Evolutionary conservation across 805 yeast genomes (phyloP), one percentile per base, ranked within the genome.

Genomic region (Starmerella vaccinii): DNA sequence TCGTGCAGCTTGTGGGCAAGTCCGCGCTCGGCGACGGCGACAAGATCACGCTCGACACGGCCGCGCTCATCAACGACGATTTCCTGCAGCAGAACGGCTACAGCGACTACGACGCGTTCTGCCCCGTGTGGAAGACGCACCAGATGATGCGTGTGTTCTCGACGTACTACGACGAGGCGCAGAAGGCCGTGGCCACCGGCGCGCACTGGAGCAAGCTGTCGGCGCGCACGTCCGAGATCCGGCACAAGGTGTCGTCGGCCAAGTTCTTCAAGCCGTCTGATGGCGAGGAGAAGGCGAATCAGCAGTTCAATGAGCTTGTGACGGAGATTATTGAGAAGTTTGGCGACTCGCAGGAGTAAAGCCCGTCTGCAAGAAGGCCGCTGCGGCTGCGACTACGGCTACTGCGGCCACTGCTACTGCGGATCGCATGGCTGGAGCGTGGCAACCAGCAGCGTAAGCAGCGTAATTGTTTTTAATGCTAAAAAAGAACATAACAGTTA

Each of bases 71-170:
- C 70, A 92, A 92, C 71, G 98, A 92, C 70, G 98, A 92, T 71
- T 92, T 92, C 81, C 76, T 92, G 68, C 99, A 92, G 74, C 99
- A 92, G 75, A 92, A 92, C 72, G 99, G 99, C 73, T 92, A 92
- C 74, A 92, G 98, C 43, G 74, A 95, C 40, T 92, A 92, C 67
- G 99, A 92, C 71, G 95, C 95, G 34, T 92, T 88, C 84, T 92
- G 99, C 73, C 99, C 99, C 59, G 85, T 92, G 65, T 92, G 98
- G 98, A 92, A 92, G 76, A 92, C 99, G 43, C 83, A 78, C 61
- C 92, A 86, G 68, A 92, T 92, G 98, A 89, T 92, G 97, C 88
- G 84, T 70, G 82, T 89, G 10, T 92, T 92, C 63, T 80, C 89
- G 53, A 71, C 88, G 32, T 92, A 92, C 71, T 80, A 85, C 65